A percentile compares a stretch with the other conserved stretches of the same genome.
These are phyloP conservation scores for Cajanus cajan DNA, from an alignment of 306 rosid species.

Conservation along the genomic window DNA sequence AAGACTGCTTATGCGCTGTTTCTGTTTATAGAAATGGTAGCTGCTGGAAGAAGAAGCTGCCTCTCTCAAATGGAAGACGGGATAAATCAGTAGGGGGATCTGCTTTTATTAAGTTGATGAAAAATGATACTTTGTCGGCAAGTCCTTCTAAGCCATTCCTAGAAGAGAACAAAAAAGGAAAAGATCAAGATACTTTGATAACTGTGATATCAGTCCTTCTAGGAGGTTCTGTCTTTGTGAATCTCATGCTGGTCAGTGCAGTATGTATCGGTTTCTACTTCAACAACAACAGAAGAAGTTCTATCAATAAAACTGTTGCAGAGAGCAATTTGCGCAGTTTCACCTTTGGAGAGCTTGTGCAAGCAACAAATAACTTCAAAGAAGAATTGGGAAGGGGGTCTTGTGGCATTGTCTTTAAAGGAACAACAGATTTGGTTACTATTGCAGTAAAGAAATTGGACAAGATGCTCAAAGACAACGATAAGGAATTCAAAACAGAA, in stretches of 20 bases:
- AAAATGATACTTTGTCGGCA: not conserved
- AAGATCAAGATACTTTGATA: conserved; percentile 18
- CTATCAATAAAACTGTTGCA: not conserved
- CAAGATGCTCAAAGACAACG: conserved; percentile 22
- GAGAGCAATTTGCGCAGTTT: conserved; percentile 14
- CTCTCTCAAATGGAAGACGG: conserved; percentile 29
- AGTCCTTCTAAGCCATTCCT: not conserved
- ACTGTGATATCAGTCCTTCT: conserved; percentile 28
- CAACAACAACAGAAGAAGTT: not conserved
- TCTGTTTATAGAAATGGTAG: not conserved
- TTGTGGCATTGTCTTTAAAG: conserved; percentile 35
- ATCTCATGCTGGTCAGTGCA: not conserved
- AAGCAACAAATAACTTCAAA: conserved; percentile 32
- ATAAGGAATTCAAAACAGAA: conserved; percentile 31
- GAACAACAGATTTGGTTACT: not conserved
- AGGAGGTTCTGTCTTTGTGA: conserved; percentile 37
- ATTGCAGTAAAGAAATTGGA: conserved; percentile 35
- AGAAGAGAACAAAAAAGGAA: not conserved
- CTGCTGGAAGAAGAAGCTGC: conserved; percentile 37
- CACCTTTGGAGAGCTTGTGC: conserved; percentile 5
- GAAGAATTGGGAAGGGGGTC: conserved; percentile 40
- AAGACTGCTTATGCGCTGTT: conserved; percentile 29
- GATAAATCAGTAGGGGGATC: not conserved
- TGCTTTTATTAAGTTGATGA: conserved; percentile 36
- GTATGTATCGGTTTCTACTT: not conserved